Evolutionary conservation across 352 stramenopile genomes (phyloP).

Genomic region (Phytophthora podocarpi): DNA sequence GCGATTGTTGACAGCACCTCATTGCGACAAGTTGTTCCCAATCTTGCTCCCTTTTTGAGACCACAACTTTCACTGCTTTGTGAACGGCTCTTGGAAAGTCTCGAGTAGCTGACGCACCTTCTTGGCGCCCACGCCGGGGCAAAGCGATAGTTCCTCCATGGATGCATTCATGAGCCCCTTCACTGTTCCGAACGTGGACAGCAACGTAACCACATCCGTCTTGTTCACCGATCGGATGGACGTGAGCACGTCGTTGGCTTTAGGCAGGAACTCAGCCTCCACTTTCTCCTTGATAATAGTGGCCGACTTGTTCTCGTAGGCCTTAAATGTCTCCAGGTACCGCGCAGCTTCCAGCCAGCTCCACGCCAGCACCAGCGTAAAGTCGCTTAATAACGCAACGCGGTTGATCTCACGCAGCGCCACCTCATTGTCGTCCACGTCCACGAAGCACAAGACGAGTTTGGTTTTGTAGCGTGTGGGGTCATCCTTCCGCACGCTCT

Average conservation of each 20-base stretch:
- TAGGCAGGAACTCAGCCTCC: slow-evolving; percentile 89
- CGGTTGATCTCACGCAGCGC: slow-evolving; percentile 94
- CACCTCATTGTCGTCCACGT: slow-evolving; percentile 95
- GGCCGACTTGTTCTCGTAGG: slow-evolving; percentile 95
- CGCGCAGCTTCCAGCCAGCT: slow-evolving; percentile 93
- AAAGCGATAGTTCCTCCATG: slow-evolving; percentile 93
- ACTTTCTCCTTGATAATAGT: slow-evolving; percentile 95
- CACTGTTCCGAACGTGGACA: slow-evolving; percentile 92
- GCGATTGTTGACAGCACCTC: slow-evolving; percentile 34
- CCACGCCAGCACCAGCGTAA: slow-evolving; percentile 95
- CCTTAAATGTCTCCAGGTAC: slow-evolving; percentile 97
- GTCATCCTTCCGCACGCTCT: slow-evolving; percentile 86
- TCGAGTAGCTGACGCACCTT: slow-evolving; percentile 94
- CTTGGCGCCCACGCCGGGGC: slow-evolving; percentile 93
- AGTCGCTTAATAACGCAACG: slow-evolving; percentile 89
- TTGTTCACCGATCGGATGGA: slow-evolving; percentile 95
- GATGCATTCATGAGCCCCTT: slow-evolving; percentile 89
- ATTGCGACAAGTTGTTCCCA: slow-evolving; percentile 8
- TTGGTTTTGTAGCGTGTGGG: slow-evolving; percentile 81
- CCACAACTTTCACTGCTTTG: slow-evolving; percentile 46
- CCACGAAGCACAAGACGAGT: slow-evolving; percentile 95
- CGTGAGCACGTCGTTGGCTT: slow-evolving; percentile 92
- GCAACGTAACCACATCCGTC: slow-evolving; percentile 93
- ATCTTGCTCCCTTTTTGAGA: not conserved
- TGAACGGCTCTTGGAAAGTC: slow-evolving; percentile 94